Evolutionary conservation across 2,329 filamentous ascomycete species (phyloP), one percentile per base, ranked within the genome.

Genomic region (Tolypocladium guangdongense): DNA sequence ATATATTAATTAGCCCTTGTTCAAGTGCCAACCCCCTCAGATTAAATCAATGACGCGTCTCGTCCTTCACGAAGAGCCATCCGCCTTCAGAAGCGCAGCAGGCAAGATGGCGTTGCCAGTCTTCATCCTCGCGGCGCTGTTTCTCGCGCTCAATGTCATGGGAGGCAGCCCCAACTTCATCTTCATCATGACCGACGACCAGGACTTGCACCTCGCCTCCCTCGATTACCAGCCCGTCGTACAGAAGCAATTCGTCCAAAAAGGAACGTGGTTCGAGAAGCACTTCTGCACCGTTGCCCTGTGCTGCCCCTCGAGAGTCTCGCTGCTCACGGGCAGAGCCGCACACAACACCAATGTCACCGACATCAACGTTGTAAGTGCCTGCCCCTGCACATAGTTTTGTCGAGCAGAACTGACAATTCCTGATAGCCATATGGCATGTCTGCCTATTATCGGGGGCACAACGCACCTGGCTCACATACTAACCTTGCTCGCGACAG

Each of bases 321-420:
- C 77, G 16, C 65, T 88, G 1, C 81, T 77, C 76, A 87, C 84
- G 0, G 84, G 85, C 0, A 80, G 79, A 60, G 76, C 80, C 7
- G 81, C 84, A 0, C 85, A 88, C 59, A 87, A 87, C 58, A 87
- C 83, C 0, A 88, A 88, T 58, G 82, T 88, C 1, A 88, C 85
- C 0, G 71, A 77, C 48, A 72, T 80, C 0, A 58, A 50, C 33
- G 71, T 80, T 50, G 55, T 55, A 52, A 39, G 55, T 18, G 81
- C 81, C 2, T 39, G 30, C 6, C 54, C 18, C 18, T 30, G 33
- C 3, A 33, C 8, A 14, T 45, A 10, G 8, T 10, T 24, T 32
- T 12, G 14, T 16, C 7, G 7, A 24, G 2, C 16, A 32, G 24
- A 38, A 38, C 43, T 47, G 22, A 47, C 43, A 30, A 30, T 3